Conservation (phyloP, 306 rosid genomes). For the Ceratonia siliqua region DNA sequence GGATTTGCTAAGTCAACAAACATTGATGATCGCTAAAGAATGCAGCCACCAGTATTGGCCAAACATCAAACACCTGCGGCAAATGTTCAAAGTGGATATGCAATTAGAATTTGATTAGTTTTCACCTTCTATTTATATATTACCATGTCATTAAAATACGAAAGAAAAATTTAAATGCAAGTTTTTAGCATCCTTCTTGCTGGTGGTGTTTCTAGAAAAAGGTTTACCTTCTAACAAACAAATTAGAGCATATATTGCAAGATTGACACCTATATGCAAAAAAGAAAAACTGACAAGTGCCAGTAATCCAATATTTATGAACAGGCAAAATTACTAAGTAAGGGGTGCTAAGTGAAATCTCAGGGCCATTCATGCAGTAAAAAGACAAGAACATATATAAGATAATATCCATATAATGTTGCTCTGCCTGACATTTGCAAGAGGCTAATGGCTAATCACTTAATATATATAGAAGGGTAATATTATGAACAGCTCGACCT, state of each 20-base stretch:
- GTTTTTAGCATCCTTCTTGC: background rate
- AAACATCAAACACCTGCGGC: conserved; percentile 34
- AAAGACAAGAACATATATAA: background rate
- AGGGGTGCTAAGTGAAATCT: background rate
- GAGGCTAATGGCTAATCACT: background rate
- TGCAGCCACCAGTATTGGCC: conserved; percentile 26
- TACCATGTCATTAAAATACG: background rate
- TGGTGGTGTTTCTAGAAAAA: too few relatives aligned
- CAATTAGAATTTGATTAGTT: conserved; percentile 16
- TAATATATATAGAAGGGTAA: background rate
- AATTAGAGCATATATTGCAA: background rate
- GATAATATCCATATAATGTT: background rate
- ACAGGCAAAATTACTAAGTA: conserved; percentile 1
- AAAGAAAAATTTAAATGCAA: background rate
- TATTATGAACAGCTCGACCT: too few relatives aligned
- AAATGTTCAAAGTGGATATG: conserved; percentile 10
- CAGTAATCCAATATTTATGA: conserved; percentile 7
- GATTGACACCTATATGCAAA: background rate
- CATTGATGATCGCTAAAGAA: conserved; percentile 17
- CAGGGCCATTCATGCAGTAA: conserved; percentile 4
- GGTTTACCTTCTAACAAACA: background rate
- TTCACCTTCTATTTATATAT: background rate
- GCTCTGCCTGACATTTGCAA: conserved; percentile 7
- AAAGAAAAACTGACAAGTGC: background rate
- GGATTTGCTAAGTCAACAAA: conserved; percentile 19